These are phyloP conservation scores for Globisporangium barbulae DNA, from an alignment of 352 stramenopile species.

Conservation along the genomic window DNA sequence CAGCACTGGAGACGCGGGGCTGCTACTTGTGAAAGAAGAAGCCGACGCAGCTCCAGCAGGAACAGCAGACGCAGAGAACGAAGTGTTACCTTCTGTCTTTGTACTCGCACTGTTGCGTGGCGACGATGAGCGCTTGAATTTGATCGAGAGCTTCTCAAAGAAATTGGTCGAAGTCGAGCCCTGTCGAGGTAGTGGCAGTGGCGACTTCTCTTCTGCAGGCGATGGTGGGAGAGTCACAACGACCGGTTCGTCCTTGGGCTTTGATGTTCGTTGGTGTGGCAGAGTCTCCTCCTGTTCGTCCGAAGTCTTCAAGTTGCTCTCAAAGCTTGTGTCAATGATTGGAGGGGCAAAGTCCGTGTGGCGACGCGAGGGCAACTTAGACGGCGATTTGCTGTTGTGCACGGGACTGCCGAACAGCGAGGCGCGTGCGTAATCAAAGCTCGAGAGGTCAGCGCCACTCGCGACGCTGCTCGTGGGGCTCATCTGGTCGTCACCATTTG, in stretches of 20 bases:
- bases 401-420: slow-evolving; percentile 21
- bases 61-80: slow-evolving; percentile 3
- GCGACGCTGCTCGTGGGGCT: slow-evolving; percentile 44
- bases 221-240: slow-evolving; percentile 13
- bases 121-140: slow-evolving; percentile 74
- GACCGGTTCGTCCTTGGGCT: slow-evolving; percentile 5
- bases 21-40: slow-evolving; percentile 3
- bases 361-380: slow-evolving; percentile 3
- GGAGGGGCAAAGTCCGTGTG: slow-evolving; percentile 2
- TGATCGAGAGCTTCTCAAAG: slow-evolving; percentile 81
- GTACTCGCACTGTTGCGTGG: slow-evolving; percentile 26
- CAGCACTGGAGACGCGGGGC: slow-evolving; percentile 5
- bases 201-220: slow-evolving; percentile 34
- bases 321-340: slow-evolving; percentile 9
- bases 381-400: slow-evolving; percentile 7
- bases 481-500: slow-evolving; percentile 7
- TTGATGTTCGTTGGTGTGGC: background rate
- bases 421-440: slow-evolving; percentile 47
- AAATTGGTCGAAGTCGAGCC: slow-evolving; percentile 63
- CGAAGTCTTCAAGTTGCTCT: background rate
- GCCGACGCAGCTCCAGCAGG: background rate
- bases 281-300: background rate
- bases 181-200: slow-evolving; percentile 16
- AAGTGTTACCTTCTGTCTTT: slow-evolving; percentile 19
- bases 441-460: slow-evolving; percentile 48